Evolutionary conservation across 1,139 yeast species (phyloP), one percentile per base, ranked within the genome.

Genomic region (Yamadazyma taylorii): DNA sequence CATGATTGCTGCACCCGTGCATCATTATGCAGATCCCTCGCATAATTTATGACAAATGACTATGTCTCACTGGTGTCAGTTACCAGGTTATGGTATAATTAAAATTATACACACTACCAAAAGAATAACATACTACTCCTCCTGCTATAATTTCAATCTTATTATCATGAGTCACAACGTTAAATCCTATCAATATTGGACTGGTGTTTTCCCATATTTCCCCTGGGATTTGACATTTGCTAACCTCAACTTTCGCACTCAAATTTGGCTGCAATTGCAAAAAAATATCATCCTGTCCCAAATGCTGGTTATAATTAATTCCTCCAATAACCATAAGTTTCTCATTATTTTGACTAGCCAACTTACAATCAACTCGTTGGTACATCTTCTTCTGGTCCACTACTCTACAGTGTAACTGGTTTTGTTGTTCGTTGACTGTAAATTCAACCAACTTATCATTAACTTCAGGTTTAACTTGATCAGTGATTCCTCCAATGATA

Each of bases 121-220:
- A 86, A 1, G 92, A 85, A 52, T 84, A 86, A 55, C 95, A 86
- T 2, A 85, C 88, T 0, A 85, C 90, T 2, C 95, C 95, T 4
- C 95, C 95, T 4, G 85, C 86, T 27, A 79, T 48, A 4, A 79
- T 50, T 2, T 59, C 34, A 6, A 67, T 29, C 4, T 48, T 46
- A 5, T 49, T 50, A 1, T 47, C 40, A 11, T 45, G 33, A 9
- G 49, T 47, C 3, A 66, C 60, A 29, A 78, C 37, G 23, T 71
- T 75, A 48, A 76, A 77, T 0, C 92, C 92, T n/a, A 80, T 71
- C 19, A 83, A 61, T 43, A 84, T 61, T 1, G 86, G 85, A 2
- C 74, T 63, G 1, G 51, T 41, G 2, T 56, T 38, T 5, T 38
- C 27, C 76, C 81, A 75, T 0, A 61, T 48, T 0, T 47, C 40